Base-by-base conservation (phyloP, 2,329 filamentous ascomycete genomes). In the Arthrobotrys megalospora region DNA sequence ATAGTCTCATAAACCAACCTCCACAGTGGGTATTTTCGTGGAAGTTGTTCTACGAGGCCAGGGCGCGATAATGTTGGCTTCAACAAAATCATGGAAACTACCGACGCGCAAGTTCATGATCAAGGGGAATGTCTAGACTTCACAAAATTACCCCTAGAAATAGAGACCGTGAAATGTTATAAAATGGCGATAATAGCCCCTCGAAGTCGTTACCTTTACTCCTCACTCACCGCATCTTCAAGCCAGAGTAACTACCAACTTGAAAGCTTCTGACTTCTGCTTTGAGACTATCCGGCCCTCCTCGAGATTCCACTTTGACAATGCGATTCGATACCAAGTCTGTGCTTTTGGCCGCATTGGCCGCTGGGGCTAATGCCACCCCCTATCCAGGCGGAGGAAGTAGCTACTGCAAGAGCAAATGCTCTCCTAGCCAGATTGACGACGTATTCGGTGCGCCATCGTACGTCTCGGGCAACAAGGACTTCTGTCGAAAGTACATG, bases 391-490 rank as follows among this genome's bases (percentile, higher is more conserved):
- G 36, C 6, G 50, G 12, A 45, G n/a, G n/a, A 38, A n/a, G 14
- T 12, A 21, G 28, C 48, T 67, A 67, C n/a, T 69, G 66, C 41
- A 69, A 58, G 36, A 32, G 38, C 19, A 69, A 69, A 2, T 69
- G 66, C 38, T 69, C 66, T 12, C 66, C 50, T 0, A 14, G 11
- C 6, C 66, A 69, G 24, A 24, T 69, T 24, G 12, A 48, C 24
- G 53, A 69, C 3, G 66, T 24, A 6, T 69, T 69, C 66, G 8
- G 28, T 34, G n/a, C 21, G 10, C 36, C 66, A 24, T 47, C 52
- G 1, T 50, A 69, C 12, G 41, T 69, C 1, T 2, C 12, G 21
- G 66, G 60, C 28, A 69, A 52, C 0, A 69, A 58, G 28, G 8
- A 43, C 10, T 69, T 48, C 24, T 69, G 66, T 41, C 24, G 52